Conservation (phyloP, 805 yeast genomes). For the Wickerhamomyces queroliae region DNA sequence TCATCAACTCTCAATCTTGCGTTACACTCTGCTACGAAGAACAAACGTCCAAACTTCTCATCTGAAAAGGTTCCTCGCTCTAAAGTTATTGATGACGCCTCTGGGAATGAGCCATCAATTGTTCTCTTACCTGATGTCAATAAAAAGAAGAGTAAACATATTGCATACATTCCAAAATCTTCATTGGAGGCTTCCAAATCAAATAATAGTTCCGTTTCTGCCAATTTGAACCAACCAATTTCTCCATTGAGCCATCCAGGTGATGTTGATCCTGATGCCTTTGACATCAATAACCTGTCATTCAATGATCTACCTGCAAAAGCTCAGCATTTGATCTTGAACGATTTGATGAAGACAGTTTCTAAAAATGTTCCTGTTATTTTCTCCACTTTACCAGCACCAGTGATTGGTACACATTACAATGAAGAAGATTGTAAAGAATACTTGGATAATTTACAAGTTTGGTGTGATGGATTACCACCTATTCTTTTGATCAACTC, state of each 20-base stretch:
- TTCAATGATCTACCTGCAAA: constrained; percentile 89
- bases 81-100: constrained; percentile 59
- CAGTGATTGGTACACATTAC: constrained; percentile 74
- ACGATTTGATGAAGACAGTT: constrained; percentile 69
- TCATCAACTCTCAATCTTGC: constrained; percentile 1
- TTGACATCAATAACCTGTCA: constrained; percentile 35
- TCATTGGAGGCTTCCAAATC: not conserved
- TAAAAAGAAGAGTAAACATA: constrained; percentile 9
- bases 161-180: not conserved
- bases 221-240: not conserved
- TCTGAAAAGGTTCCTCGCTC: constrained; percentile 71
- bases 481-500: constrained; percentile 82
- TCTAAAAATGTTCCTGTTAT: constrained; percentile 68
- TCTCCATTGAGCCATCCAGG: not conserved
- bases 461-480: constrained; percentile 80
- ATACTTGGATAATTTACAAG: constrained; percentile 67
- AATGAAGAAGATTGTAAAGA: constrained; percentile 64
- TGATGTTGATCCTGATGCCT: constrained; percentile 14
- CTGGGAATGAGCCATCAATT: constrained; percentile 62
- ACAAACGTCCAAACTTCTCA: constrained; percentile 53
- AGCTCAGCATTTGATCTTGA: constrained; percentile 84
- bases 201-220: not conserved
- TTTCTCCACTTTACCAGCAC: constrained; percentile 88
- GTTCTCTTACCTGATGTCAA: constrained; percentile 46
- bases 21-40: constrained; percentile 15